Conservation (phyloP, 2,329 filamentous ascomycete genomes). For the Exophiala sideris region DNA sequence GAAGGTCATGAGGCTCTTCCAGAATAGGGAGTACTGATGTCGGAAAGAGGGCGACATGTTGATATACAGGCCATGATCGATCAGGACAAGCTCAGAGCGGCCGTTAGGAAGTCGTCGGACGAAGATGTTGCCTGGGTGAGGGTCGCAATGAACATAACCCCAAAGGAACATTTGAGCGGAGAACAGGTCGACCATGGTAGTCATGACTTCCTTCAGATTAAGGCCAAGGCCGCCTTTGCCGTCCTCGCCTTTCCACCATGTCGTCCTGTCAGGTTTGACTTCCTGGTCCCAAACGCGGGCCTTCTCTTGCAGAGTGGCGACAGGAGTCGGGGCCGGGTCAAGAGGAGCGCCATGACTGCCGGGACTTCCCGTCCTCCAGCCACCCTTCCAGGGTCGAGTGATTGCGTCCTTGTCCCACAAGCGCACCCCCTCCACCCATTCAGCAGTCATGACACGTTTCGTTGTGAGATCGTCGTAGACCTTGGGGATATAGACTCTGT, state of each 20-base stretch:
- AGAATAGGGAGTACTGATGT: conserved; percentile 82
- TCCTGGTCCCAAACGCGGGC: conserved; percentile 52
- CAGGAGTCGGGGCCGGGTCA: conserved; percentile 40
- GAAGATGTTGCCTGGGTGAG: conserved; percentile 96
- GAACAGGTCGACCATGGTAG: conserved; percentile 93
- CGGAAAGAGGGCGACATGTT: conserved; percentile 81
- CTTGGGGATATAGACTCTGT: conserved; percentile 81
- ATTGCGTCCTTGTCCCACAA: conserved; percentile 89
- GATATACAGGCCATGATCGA: conserved; percentile 96
- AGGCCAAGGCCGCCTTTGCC: conserved; percentile 80
- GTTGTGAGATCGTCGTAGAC: conserved; percentile 81
- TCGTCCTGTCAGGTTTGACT: conserved; percentile 71
- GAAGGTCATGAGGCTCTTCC: conserved; percentile 90
- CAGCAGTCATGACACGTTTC: conserved; percentile 81
- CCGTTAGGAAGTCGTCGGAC: conserved; percentile 79
- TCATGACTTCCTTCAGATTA: conserved; percentile 82
- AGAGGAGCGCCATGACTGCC: conserved; percentile 69
- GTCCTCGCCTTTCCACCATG: conserved; percentile 69
- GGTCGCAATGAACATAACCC: conserved; percentile 93
- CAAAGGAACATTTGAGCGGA: conserved; percentile 98
- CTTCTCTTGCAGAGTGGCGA: conserved; percentile 36
- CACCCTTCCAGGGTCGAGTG: conserved; percentile 72
- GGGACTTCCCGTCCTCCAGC: conserved; percentile 70
- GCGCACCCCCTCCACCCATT: conserved; percentile 94
- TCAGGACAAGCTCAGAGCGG: conserved; percentile 85